Conservation (phyloP, 2,329 filamentous ascomycete genomes). For the Aureobasidium subglaciale region DNA sequence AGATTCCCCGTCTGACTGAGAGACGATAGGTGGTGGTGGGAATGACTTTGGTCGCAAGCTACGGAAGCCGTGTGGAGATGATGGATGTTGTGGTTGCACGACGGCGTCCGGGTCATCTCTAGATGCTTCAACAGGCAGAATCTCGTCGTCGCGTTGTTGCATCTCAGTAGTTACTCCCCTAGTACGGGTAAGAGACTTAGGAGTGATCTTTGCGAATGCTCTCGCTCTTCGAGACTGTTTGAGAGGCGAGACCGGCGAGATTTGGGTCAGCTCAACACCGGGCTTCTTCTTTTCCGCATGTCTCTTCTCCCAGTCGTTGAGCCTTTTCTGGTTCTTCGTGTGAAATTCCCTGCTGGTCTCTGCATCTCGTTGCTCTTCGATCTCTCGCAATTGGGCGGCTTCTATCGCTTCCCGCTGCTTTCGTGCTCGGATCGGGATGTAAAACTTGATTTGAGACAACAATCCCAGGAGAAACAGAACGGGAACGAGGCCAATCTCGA, state of each 20-base stretch:
- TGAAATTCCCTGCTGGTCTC: slow-evolving; percentile 62
- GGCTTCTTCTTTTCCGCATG: slow-evolving; percentile 42
- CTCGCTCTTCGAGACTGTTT: too few relatives aligned
- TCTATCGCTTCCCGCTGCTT: slow-evolving; percentile 40
- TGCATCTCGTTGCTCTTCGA: slow-evolving; percentile 59
- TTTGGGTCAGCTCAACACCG: slow-evolving; percentile 8
- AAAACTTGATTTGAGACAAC: slow-evolving; percentile 77
- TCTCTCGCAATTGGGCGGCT: slow-evolving; percentile 48
- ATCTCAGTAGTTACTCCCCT: neutral
- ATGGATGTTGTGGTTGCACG: neutral
- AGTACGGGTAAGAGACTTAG: neutral
- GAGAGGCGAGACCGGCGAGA: neutral
- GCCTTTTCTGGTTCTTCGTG: slow-evolving; percentile 53
- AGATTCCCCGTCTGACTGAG: slow-evolving; percentile 37
- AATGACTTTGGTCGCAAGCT: slow-evolving; percentile 30
- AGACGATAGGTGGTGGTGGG: slow-evolving; percentile 50
- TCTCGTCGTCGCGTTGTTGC: neutral
- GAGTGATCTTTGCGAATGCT: too few relatives aligned
- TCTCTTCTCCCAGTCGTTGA: slow-evolving; percentile 26
- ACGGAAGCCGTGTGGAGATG: neutral
- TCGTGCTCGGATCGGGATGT: slow-evolving; percentile 64
- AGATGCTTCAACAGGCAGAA: neutral
- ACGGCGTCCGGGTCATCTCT: neutral
- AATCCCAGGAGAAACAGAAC: slow-evolving; percentile 69
- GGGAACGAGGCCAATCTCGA: slow-evolving; percentile 72